Evolutionary conservation across 805 yeast species (phyloP).

Genomic region (Hanseniaspora taiwanica): DNA sequence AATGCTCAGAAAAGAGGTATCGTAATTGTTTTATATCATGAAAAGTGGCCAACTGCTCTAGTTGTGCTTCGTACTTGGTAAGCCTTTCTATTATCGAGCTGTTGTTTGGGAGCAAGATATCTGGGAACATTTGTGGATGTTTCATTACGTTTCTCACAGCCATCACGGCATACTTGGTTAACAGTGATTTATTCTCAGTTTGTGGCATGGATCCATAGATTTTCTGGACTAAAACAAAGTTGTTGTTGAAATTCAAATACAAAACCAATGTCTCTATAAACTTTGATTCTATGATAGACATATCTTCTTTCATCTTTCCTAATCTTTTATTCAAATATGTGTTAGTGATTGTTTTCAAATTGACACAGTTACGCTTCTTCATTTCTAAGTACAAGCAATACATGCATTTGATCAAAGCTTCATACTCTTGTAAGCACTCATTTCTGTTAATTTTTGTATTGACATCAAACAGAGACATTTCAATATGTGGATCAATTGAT

Average conservation of each 20-base stretch:
- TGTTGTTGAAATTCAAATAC: constrained; percentile 16
- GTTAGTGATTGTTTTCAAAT: constrained; percentile 20
- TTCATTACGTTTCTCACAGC: too few relatives aligned
- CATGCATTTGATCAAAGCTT: constrained; percentile 21
- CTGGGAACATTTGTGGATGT: too few relatives aligned
- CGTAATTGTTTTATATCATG: neutral
- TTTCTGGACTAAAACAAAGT: constrained; percentile 12
- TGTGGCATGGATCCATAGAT: constrained; percentile 1
- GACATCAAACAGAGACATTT: constrained; percentile 5
- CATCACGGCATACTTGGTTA: neutral
- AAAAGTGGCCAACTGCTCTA: neutral
- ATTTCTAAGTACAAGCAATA: constrained; percentile 25
- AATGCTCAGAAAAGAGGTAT: constrained; percentile 7
- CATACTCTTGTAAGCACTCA: constrained; percentile 17
- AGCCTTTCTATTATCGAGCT: neutral
- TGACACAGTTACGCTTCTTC: constrained; percentile 19
- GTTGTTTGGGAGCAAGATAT: too few relatives aligned
- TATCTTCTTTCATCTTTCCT: neutral
- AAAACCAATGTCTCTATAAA: constrained; percentile 13
- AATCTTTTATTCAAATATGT: constrained; percentile 24
- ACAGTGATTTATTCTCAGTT: neutral
- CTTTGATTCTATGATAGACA: constrained; percentile 14
- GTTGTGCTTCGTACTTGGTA: neutral
- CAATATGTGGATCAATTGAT: constrained; percentile 2
- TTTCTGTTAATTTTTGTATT: constrained; percentile 4